Base-by-base conservation (phyloP, 2,329 filamentous ascomycete species). In the Exophiala dermatitidis region DNA sequence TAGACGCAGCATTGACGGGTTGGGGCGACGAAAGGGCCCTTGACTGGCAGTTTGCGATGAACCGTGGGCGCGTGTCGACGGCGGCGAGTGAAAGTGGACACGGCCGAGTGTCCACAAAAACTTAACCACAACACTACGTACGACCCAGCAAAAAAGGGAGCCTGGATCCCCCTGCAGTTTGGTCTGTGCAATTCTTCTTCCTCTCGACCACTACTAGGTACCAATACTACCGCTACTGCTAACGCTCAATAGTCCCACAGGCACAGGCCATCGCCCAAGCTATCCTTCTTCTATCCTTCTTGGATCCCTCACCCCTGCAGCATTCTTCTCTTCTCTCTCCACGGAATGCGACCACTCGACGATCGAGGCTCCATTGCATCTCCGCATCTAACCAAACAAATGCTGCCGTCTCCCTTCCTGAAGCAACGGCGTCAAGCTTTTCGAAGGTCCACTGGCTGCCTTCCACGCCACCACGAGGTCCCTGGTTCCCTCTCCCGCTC, bases 371-470 rank as follows among this genome's bases (percentile, higher is more conserved):
- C 8, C 12, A 28, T 19, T 37, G 2, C n/a, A 10, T n/a, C 3
- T 37, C 12, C 31, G 34, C 33, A 26, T 30, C 12, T 5, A 12
- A 32, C 44, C 31, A 37, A 30, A 12, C 31, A 47, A 47, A 45
- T 32, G 19, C 30, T 12, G 28, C 12, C 30, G 28, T 38, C 28
- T 40, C 34, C 33, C 30, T 38, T 8, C 36, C 42, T 55, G 52
- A 55, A 50, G 52, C 56, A 48, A 31, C 50, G 49, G 52, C 46
- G 54, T 48, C 43, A 50, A 54, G 31, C 9, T 41, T 29, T 5
- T 29, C 12, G 10, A 9, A 34, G 19, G 19, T 33, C 48, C 31
- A 42, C 32, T 51, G 43, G 47, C 43, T 40, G 30, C 32, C 10
- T 12, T 40, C 32, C 19, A 48, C 44, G 38, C 44, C 44, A 32